Conservation (phyloP, 2,329 filamentous ascomycete genomes). For the Nemania bipapillata region DNA sequence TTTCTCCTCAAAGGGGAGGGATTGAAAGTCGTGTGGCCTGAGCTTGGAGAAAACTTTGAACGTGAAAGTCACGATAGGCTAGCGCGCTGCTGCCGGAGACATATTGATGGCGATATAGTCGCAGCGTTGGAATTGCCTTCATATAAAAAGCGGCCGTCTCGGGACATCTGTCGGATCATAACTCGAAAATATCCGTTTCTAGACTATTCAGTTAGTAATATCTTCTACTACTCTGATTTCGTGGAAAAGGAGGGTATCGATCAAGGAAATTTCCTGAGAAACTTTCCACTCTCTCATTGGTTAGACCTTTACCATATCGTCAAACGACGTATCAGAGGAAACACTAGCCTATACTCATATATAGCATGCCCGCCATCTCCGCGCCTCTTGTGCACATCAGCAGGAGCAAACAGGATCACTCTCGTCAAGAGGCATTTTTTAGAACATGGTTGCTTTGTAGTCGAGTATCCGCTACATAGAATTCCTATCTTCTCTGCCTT, state of each 20-base stretch:
- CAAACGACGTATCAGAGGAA: neutral
- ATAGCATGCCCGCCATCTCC: neutral
- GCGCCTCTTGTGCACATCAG: neutral
- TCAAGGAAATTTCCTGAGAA: neutral
- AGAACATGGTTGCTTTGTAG: neutral
- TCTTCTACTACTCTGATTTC: neutral
- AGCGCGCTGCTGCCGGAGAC: constrained; percentile 10
- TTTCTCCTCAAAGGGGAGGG: constrained; percentile 57
- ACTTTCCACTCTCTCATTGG: neutral
- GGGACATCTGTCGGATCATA: neutral
- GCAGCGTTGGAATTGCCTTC: neutral
- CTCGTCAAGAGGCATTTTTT: neutral
- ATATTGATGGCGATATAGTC: neutral
- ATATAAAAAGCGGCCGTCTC: too few species aligned
- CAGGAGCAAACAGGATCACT: neutral
- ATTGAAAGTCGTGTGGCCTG: constrained; percentile 48
- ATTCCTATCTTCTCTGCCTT: neutral
- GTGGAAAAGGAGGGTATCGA: neutral
- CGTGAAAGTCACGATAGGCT: constrained; percentile 54
- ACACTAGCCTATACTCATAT: too few species aligned
- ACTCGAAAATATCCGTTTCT: neutral
- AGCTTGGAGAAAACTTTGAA: constrained; percentile 55
- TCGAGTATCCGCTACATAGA: neutral
- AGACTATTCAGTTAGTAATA: neutral
- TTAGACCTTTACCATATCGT: neutral